Evolutionary conservation across 208 protist genomes (phyloP), one percentile per base, ranked within the genome.

Genomic region (Acanthamoeba healyi): DNA sequence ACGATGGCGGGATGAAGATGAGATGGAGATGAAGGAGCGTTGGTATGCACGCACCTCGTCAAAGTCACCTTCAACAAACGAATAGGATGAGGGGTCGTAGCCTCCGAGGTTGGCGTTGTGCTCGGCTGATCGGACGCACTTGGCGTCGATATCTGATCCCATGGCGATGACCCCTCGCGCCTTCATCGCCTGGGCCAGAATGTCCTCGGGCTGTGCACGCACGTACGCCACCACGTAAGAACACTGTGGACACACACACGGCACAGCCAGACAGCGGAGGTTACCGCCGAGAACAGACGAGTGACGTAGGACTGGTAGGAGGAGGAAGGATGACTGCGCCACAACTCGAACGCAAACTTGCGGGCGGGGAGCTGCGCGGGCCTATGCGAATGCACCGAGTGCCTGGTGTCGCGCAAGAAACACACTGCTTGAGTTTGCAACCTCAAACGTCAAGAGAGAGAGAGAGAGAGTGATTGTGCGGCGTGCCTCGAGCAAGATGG

Each of bases 81-180:
- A 40, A 38, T 81, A 81, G 70, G 70, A 40, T 19, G 36, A 6
- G 7, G 70, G 70, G 12, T 40, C 70, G 15, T 32, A 81, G 70
- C 70, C 70, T 32, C 70, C 70, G 19, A 46, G 70, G 24, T 51
- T 12, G 12, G 38, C 26, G 49, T 88, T 88, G 79, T 88, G 79
- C 19, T 32, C 6, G 51, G 49, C 51, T 9, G 79, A 54, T 5
- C 51, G 49, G 24, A 88, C 34, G 79, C 79, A 88, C 51, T 88
- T 88, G 49, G 42, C 46, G 51, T 88, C 79, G 51, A 88, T 88
- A 26, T 88, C 79, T 2, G 79, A 88, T 6, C 79, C 79, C n/a
- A 88, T 2, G 19, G 79, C 79, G 29, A 63, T 26, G 46, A 88
- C 29, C 19, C 51, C 49, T 26, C 29, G 10, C 9, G 32, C 70